phyloP scores from a whole-genome alignment of 148 eudicot species.

The Camellia japonica region DNA sequence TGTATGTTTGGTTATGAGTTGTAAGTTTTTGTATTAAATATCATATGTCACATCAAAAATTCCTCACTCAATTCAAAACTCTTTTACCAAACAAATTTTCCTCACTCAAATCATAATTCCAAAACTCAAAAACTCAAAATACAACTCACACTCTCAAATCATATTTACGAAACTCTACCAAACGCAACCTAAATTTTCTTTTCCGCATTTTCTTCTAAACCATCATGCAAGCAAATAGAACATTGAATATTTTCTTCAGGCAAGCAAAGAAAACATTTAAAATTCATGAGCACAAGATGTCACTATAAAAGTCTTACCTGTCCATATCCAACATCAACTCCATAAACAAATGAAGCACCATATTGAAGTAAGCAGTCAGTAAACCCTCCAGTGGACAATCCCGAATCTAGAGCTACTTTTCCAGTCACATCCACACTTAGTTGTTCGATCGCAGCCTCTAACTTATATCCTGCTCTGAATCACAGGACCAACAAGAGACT shows the following conservation, averaged over 20 bases:
- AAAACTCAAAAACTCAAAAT: too few species aligned
- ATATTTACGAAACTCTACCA: too few species aligned
- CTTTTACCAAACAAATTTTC: too few species aligned
- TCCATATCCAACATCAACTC: conserved; percentile 97
- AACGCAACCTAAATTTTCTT: background rate
- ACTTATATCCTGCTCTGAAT: conserved; percentile 90
- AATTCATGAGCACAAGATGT: background rate
- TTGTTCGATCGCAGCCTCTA: conserved; percentile 96
- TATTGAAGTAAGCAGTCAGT: conserved; percentile 96
- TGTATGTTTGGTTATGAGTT: too few species aligned
- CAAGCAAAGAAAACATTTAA: background rate
- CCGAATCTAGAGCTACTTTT: conserved; percentile 94
- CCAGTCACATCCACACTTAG: conserved; percentile 77
- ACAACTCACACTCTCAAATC: too few species aligned
- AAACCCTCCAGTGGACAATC: conserved; percentile 97
- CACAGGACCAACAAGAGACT: conserved; percentile 22
- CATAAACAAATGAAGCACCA: conserved; percentile 87
- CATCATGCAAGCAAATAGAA: background rate
- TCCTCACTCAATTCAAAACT: too few species aligned
- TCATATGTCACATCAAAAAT: too few species aligned
- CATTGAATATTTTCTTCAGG: background rate
- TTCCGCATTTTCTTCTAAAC: background rate
- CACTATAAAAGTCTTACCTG: conserved; percentile 49
- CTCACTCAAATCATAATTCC: too few species aligned
- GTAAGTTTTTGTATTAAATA: too few species aligned